phyloP scores from a whole-genome alignment of 2,329 filamentous ascomycete genomes.

The Cylindrodendrum hubeiense region DNA sequence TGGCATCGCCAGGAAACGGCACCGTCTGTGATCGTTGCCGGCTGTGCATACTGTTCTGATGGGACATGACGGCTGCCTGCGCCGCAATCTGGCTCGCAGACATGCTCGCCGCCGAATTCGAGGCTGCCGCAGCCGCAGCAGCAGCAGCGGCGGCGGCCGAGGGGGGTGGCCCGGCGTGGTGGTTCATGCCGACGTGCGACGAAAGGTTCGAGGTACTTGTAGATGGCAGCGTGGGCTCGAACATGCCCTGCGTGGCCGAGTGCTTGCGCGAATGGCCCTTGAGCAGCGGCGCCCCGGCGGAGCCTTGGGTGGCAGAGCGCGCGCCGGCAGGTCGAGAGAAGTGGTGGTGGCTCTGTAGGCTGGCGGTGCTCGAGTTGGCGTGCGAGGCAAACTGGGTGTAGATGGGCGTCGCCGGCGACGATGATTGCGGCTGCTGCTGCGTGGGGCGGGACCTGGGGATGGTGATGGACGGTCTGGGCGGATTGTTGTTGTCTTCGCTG shows the following conservation, averaged over 20 bases:
- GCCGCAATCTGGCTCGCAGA: constrained; percentile 84
- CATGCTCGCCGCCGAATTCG: constrained; percentile 53
- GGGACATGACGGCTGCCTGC: constrained; percentile 80
- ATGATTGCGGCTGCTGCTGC: constrained; percentile 41
- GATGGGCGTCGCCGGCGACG: constrained; percentile 58
- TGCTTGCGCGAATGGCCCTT: constrained; percentile 71
- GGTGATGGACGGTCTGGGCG: constrained; percentile 51
- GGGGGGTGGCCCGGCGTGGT: constrained; percentile 39
- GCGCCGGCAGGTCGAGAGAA: constrained; percentile 67
- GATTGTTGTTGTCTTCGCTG: constrained; percentile 42
- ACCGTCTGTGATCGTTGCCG: constrained; percentile 82
- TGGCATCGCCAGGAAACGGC: constrained; percentile 65
- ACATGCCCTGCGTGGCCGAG: constrained; percentile 81
- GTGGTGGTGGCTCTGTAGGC: constrained; percentile 61
- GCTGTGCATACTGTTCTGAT: constrained; percentile 63
- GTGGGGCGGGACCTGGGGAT: constrained; percentile 61
- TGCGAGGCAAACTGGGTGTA: constrained; percentile 62
- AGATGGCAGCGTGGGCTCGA: constrained; percentile 79
- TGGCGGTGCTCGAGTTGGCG: constrained; percentile 61
- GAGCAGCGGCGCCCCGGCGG: constrained; percentile 46
- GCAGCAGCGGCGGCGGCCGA: constrained; percentile 36
- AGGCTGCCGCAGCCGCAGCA: constrained; percentile 54
- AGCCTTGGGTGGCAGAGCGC: constrained; percentile 46
- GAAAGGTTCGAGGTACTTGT: constrained; percentile 68
- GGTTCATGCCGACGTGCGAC: constrained; percentile 61